phyloP scores from a whole-genome alignment of 495 filamentous ascomycete species.

The Penicillium riverlandense region DNA sequence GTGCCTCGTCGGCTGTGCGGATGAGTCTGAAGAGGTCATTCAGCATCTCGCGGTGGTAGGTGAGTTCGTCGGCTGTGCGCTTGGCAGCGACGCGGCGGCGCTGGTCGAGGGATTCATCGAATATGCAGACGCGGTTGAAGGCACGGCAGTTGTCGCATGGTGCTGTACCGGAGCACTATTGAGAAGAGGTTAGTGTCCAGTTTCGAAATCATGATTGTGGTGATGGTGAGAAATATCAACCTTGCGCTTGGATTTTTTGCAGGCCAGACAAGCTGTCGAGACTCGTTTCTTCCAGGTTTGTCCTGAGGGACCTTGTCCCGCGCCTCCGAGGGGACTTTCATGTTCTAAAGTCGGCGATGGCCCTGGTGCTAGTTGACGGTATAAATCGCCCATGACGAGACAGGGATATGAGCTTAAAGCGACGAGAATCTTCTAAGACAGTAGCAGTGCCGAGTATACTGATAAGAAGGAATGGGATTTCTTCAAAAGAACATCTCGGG shows the following conservation, averaged over 20 bases:
- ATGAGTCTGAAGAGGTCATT: slow-evolving; percentile 34
- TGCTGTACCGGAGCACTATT: slow-evolving; percentile 33
- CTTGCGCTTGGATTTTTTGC: slow-evolving; percentile 44
- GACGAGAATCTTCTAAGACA: too few species aligned
- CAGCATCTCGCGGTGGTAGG: slow-evolving; percentile 35
- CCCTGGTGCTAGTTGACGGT: slow-evolving; percentile 20
- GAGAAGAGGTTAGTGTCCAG: background rate
- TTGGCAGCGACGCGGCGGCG: slow-evolving; percentile 43
- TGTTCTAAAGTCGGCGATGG: slow-evolving; percentile 20
- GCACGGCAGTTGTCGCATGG: slow-evolving; percentile 38
- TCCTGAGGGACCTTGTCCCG: slow-evolving; percentile 4
- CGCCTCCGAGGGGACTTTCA: slow-evolving; percentile 12
- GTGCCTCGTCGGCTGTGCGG: slow-evolving; percentile 23
- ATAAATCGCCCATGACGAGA: slow-evolving; percentile 19
- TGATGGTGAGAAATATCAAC: slow-evolving; percentile 6
- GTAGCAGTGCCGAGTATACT: too few species aligned
- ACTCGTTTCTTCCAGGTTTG: slow-evolving; percentile 33
- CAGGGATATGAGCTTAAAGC: background rate
- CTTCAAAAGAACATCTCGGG: too few species aligned
- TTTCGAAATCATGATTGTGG: background rate
- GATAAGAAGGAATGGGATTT: too few species aligned
- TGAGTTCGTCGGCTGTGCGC: slow-evolving; percentile 37
- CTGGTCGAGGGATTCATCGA: slow-evolving; percentile 42
- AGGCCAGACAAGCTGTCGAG: slow-evolving; percentile 39
- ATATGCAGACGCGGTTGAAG: slow-evolving; percentile 34